These are phyloP conservation scores for Flaveria bidentis DNA, from an alignment of 129 eudicot genomes.

Conservation along the genomic window DNA sequence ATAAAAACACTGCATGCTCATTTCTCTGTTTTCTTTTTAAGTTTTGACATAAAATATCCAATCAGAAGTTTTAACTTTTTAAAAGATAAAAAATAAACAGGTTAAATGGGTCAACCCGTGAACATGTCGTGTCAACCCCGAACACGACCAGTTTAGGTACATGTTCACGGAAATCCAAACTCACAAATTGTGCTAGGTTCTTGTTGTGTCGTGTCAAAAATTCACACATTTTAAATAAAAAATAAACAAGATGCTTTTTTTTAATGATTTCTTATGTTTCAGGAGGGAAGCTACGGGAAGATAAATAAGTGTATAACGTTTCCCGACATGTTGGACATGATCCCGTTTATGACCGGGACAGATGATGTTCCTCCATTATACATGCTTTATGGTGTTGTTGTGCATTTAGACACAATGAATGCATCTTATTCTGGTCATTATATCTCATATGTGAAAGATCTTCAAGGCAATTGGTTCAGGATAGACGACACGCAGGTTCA, in stretches of 20 bases:
- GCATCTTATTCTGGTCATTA: constrained; percentile 99
- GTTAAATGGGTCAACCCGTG: neutral
- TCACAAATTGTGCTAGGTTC: neutral
- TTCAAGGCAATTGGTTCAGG: constrained; percentile 85
- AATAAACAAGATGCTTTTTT: neutral
- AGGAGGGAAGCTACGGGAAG: constrained; percentile 95
- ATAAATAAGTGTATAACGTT: constrained; percentile 75
- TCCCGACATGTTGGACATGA: constrained; percentile 88
- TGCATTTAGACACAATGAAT: constrained; percentile 83
- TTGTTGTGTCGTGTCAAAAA: neutral
- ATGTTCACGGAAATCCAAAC: too few species aligned
- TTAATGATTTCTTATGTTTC: constrained; percentile 14
- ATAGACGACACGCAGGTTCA: constrained; percentile 87
- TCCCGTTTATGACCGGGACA: constrained; percentile 89
- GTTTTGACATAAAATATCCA: neutral
- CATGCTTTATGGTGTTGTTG: constrained; percentile 89
- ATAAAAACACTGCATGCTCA: neutral
- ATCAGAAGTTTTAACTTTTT: too few species aligned
- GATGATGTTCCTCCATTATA: constrained; percentile 86
- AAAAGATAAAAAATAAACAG: too few species aligned
- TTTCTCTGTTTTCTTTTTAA: too few species aligned
- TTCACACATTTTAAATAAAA: neutral
- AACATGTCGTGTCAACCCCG: neutral
- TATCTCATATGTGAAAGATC: constrained; percentile 81
- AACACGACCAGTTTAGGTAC: neutral